A percentile compares a stretch with the other conserved stretches of the same genome.
These are phyloP conservation scores for Stipa capillata DNA, from an alignment of 176 grass and related monocot genomes.

Conservation along the genomic window DNA sequence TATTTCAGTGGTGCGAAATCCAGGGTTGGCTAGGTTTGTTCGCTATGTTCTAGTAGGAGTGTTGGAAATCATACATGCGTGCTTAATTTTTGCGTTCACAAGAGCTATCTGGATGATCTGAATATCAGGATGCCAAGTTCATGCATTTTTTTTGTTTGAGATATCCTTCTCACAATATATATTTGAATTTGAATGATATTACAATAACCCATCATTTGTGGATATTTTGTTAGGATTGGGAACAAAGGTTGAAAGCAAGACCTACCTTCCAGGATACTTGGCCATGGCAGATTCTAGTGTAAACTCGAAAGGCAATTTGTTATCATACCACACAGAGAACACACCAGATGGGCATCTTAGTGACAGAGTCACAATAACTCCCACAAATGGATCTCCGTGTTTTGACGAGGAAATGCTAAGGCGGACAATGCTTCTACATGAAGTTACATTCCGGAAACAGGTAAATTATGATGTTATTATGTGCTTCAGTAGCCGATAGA, in stretches of 20 bases:
- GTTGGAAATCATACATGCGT: neutral
- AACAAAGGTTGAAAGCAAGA: slow-evolving; percentile 49
- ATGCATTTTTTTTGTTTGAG: neutral
- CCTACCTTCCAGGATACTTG: slow-evolving; percentile 49
- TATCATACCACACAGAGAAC: slow-evolving; percentile 37
- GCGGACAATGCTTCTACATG: slow-evolving; percentile 71
- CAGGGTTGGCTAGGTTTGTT: neutral
- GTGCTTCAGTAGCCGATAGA: neutral
- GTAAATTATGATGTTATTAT: slow-evolving; percentile 22
- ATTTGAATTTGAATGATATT: neutral
- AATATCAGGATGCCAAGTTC: neutral
- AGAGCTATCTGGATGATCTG: neutral
- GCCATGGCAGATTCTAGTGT: slow-evolving; percentile 47
- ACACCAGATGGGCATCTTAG: slow-evolving; percentile 17
- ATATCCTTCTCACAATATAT: neutral
- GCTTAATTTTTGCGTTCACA: neutral
- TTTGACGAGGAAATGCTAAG: slow-evolving; percentile 67
- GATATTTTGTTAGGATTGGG: slow-evolving; percentile 48
- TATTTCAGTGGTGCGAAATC: neutral
- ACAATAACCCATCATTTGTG: neutral
- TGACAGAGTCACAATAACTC: slow-evolving; percentile 30
- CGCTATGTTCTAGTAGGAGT: neutral
- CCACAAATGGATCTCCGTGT: slow-evolving; percentile 33
- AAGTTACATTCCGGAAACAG: slow-evolving; percentile 73
- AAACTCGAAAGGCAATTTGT: slow-evolving; percentile 37